Evolutionary conservation across 2,329 filamentous ascomycete species (phyloP).

Genomic region (Penicillium sp.): DNA sequence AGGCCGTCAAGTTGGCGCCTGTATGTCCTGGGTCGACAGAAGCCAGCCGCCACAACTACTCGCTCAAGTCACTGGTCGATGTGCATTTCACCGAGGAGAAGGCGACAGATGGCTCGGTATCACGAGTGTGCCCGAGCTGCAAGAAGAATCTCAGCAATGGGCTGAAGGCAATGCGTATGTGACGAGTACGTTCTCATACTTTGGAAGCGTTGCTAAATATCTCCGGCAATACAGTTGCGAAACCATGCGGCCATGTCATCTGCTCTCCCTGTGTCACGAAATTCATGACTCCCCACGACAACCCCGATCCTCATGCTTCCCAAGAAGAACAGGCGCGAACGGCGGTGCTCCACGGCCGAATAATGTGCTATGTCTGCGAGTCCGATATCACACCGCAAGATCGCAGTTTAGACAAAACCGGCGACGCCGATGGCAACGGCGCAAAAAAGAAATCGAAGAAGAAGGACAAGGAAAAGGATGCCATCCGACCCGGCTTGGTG

Average conservation of each 20-base stretch:
- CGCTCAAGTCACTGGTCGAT: conserved; percentile 71
- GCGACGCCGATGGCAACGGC: conserved; percentile 20
- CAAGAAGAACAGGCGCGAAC: conserved; percentile 46
- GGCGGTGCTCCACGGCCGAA: conserved; percentile 37
- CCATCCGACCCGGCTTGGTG: conserved; percentile 68
- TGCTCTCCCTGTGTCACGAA: conserved; percentile 81
- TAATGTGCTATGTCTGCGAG: conserved; percentile 85
- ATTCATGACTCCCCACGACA: conserved; percentile 65
- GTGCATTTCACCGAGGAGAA: conserved; percentile 75
- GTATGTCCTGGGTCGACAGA: conserved; percentile 72
- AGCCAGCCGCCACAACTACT: conserved; percentile 67
- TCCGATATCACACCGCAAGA: conserved; percentile 61
- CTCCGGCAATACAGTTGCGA: conserved; percentile 61
- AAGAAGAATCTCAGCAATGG: conserved; percentile 78
- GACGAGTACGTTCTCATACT: not conserved
- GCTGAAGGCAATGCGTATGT: conserved; percentile 66
- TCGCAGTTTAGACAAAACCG: conserved; percentile 14
- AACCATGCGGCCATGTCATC: conserved; percentile 86
- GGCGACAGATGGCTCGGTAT: conserved; percentile 47
- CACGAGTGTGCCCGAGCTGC: conserved; percentile 75
- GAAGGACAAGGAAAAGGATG: conserved; percentile 49
- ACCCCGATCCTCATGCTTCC: conserved; percentile 59
- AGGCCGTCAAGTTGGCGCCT: conserved; percentile 64
- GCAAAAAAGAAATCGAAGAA: conserved; percentile 35
- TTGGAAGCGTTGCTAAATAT: not conserved